Evolutionary conservation across 73 alveolate species (phyloP).

Genomic region (Tetrahymena elliotti): DNA sequence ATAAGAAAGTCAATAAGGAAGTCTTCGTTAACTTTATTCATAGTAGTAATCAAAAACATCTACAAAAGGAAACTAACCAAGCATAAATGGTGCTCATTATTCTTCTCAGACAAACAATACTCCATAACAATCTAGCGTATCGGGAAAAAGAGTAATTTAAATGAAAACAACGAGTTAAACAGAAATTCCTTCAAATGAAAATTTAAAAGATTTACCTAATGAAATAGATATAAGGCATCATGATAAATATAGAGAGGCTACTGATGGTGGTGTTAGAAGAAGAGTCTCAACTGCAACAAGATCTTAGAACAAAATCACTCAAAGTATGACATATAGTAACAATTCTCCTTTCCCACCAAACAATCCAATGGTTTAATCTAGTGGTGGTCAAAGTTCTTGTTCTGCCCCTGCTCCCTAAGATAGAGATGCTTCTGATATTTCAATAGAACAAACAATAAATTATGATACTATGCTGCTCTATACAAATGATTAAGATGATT

Average conservation of each 20-base stretch:
- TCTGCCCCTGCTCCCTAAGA: background rate
- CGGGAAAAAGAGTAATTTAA: background rate
- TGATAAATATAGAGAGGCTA: background rate
- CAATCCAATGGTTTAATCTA: background rate
- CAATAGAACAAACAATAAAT: background rate
- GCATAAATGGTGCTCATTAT: background rate
- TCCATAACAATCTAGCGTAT: background rate
- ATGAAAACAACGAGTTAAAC: background rate
- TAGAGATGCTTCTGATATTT: background rate
- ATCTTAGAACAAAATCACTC: background rate
- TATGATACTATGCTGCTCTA: background rate
- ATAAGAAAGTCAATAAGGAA: background rate
- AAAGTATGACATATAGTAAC: background rate
- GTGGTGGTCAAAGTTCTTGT: background rate
- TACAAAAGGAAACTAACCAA: background rate
- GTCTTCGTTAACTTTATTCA: background rate
- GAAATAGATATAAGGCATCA: background rate
- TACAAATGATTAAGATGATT: background rate
- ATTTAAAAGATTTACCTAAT: background rate
- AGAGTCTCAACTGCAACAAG: background rate
- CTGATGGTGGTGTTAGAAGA: background rate
- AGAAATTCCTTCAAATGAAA: background rate
- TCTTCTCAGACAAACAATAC: background rate
- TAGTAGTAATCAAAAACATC: background rate
- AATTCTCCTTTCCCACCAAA: background rate